Conservation (phyloP, 2,329 filamentous ascomycete genomes). For the Claviceps pusilla region DNA sequence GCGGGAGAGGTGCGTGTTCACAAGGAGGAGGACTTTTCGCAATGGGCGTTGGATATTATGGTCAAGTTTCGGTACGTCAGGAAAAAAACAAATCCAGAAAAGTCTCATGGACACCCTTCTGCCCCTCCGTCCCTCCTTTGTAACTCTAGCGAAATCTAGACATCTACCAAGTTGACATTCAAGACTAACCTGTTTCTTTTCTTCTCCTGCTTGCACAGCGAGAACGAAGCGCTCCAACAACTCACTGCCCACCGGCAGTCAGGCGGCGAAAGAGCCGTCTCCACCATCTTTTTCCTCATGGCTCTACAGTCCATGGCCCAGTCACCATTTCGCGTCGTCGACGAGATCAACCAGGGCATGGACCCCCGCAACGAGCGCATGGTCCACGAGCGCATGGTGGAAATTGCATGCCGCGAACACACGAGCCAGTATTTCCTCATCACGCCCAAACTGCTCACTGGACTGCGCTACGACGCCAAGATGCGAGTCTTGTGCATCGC, state of each 20-base stretch:
- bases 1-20: conserved; percentile 78
- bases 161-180: background rate
- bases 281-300: conserved; percentile 98
- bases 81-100: background rate
- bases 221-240: conserved; percentile 68
- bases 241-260: conserved; percentile 89
- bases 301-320: conserved; percentile 85
- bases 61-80: conserved; percentile 73
- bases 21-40: conserved; percentile 86
- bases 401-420: conserved; percentile 79
- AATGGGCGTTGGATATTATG: conserved; percentile 85
- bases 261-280: conserved; percentile 87
- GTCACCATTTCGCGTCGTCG: conserved; percentile 92
- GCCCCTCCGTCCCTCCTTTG: background rate
- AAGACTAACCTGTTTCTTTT: background rate
- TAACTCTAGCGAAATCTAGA: background rate
- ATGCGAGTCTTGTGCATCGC: conserved; percentile 94
- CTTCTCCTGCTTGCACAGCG: conserved; percentile 28
- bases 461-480: conserved; percentile 69
- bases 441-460: conserved; percentile 83
- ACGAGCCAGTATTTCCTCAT: conserved; percentile 89
- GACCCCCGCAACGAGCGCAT: conserved; percentile 96
- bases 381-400: conserved; percentile 95
- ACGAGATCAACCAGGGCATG: conserved; percentile 99
- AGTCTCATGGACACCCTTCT: background rate